Evolutionary conservation across 2,329 filamentous ascomycete genomes (phyloP), one percentile per base, ranked within the genome.

Genomic region (Beauveria sp.): DNA sequence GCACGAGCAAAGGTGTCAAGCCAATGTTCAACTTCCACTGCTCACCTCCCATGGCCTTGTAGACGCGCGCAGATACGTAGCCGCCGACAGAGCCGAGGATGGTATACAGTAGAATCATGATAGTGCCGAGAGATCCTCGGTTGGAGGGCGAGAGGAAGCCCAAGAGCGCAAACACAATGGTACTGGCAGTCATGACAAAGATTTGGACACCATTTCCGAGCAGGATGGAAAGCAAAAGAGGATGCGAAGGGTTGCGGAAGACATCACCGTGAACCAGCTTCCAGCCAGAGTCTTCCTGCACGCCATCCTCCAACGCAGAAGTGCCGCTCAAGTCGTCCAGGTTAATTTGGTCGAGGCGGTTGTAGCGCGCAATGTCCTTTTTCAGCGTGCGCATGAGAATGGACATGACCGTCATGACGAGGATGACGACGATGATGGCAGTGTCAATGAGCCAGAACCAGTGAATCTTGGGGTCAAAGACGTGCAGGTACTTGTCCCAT

Each of bases 401-500:
- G n/a, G 93, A 96, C 75, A 89, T 88, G 65, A 99, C 95, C 69
- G 95, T 96, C 51, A 92, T 85, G 42, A 93, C 88, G 46, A 98
- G 81, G 75, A 98, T 95, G 54, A 96, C 83, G 56, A 99, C 93
- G 65, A 99, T 96, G 50, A 98, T 87, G 55, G 95, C 90, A 42
- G 93, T 97, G 76, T 96, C 96, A 76, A 98, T 90, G 55, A 99
- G 86, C 63, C 93, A 97, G 79, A 98, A 96, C 95, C 95, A 99
- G 75, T 99, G 95, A 69, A 99, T 98, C 80, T 95, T 96, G 58
- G 95, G 93, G 74, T 98, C 93, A 71, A 93, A 96, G 34, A 99
- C 93, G 71, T 98, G 93, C 42, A 99, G 83, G 73, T 98, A 98
- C 76, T 96, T 98, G 80, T 99, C 95, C 95, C 95, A 99, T 66